Evolutionary conservation across 805 yeast genomes (phyloP), one percentile per base, ranked within the genome.

Genomic region (Clavispora fructus): DNA sequence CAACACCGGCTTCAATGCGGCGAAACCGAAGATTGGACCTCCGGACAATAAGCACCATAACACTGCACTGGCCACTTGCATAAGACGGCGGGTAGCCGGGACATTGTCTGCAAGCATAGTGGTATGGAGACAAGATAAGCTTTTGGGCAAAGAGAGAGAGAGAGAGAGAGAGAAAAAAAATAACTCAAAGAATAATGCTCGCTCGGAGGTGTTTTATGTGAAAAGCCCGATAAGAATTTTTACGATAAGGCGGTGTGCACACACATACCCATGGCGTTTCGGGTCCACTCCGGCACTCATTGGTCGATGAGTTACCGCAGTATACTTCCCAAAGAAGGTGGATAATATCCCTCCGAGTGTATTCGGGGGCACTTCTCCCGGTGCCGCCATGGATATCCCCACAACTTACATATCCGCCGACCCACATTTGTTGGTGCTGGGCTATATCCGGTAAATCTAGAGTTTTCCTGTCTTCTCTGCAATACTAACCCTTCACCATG

Each of bases 21-120:
- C 83, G 64, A 78, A 78, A 6, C 83, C 83, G 58, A 78, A 78
- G 31, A 78, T 75, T 3, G 82, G 80, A 5, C 83, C 83, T 3
- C 80, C 82, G 5, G 81, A 75, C 26, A 78, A 60, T 8, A 78
- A 61, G 54, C 82, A 77, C 82, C 82, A 78, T 14, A 67, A 48
- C 17, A 77, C 75, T 17, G 83, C 81, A 63, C 80, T 72, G 13
- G 56, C 59, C 39, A 76, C 71, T 58, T 78, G 83, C 17, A 58
- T 31, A 30, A 58, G 45, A 33, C 58, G 51, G 33, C 48, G 45
- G 29, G 47, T 45, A 2, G 43, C 46, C 11, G 56, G 42, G 26
- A 45, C 50, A 31, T 54, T 52, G 12, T 37, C 40, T 10, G 51
- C 46, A 16, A 46, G 49, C 57, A 53, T 53, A 9, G 19, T 23